Evolutionary conservation across 2,329 filamentous ascomycete species (phyloP).

Genomic region (Colletotrichum kahawae): DNA sequence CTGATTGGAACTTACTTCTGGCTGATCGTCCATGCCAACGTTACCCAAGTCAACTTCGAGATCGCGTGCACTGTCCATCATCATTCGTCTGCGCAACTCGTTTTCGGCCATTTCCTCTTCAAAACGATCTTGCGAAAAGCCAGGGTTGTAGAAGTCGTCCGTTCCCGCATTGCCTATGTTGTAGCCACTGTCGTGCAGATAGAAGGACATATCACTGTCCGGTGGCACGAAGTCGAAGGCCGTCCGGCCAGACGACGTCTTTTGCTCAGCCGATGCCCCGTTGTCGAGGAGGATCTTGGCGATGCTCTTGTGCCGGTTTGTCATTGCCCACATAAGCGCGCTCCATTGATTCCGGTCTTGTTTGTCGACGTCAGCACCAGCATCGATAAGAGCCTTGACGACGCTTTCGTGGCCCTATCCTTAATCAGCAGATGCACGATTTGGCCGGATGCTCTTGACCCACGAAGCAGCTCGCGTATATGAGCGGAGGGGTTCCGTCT

Average conservation of each 20-base stretch:
- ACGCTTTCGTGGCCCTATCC: slow-evolving; percentile 84
- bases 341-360: slow-evolving; percentile 98
- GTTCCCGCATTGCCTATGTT: slow-evolving; percentile 79
- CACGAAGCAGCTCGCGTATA: slow-evolving; percentile 98
- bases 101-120: slow-evolving; percentile 98
- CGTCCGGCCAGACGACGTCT: slow-evolving; percentile 90
- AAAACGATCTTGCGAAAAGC: slow-evolving; percentile 90
- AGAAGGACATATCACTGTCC: slow-evolving; percentile 95
- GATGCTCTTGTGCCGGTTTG: slow-evolving; percentile 94
- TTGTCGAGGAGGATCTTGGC: slow-evolving; percentile 92
- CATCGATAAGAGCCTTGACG: slow-evolving; percentile 81
- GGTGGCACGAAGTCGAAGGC: slow-evolving; percentile 96
- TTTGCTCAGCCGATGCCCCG: slow-evolving; percentile 93
- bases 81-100: slow-evolving; percentile 94
- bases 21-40: slow-evolving; percentile 92
- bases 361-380: slow-evolving; percentile 86
- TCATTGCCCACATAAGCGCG: slow-evolving; percentile 99
- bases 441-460: slow-evolving; percentile 36
- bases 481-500: slow-evolving; percentile 94
- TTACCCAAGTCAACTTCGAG: slow-evolving; percentile 96
- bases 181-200: slow-evolving; percentile 93
- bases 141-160: slow-evolving; percentile 93
- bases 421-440: not conserved
- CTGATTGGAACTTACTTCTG: slow-evolving; percentile 67
- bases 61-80: slow-evolving; percentile 98